Base-by-base conservation (phyloP, 768 basidiomycete genomes). In the Tylopilus sp. region DNA sequence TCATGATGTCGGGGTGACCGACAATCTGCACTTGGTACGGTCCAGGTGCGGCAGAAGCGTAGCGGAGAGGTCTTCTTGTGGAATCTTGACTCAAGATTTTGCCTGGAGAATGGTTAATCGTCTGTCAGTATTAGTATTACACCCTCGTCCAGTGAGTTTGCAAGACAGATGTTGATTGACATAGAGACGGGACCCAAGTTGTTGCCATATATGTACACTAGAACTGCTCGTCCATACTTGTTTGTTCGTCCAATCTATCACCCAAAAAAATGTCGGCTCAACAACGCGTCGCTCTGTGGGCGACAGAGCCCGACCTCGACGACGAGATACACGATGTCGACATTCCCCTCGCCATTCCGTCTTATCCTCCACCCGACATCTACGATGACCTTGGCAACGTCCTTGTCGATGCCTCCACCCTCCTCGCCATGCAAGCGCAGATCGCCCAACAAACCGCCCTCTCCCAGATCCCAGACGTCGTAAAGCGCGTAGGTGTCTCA, bases 401-500 rank as follows among this genome's bases (percentile, higher is more conserved):
- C 47, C 82, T 80, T 55, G 80, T 91, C 60, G 83, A 88, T 56
- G 88, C 89, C 57, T 72, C 82, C 3, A 79, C 88, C 1, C 62
- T 90, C 4, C 59, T 82, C 48, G 84, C 86, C 7, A 79, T 88
- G 71, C 90, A 92, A 63, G 86, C 91, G 51, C 86, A 90, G 69
- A 84, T 91, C 74, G 86, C 82, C 0, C 89, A 91, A 55, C 87
- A 91, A 55, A 82, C 82, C 1, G 91, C 88, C 2, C 83, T 94
- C 67, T 74, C 88, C 0, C 81, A 85, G 60, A 88, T 95, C 41
- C 91, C 91, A 0, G 91, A 93, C 69, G 84, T 85, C 40, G 94
- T 94, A 49, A 95, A 93, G 75, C 83, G 83, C 56, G 91, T 91
- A 63, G 69, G 80, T 78, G 41, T 40, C 51, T 2, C 17, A 28